Evolutionary conservation across 2,329 filamentous ascomycete genomes (phyloP), one percentile per base, ranked within the genome.

Genomic region (Penicillium sp.): DNA sequence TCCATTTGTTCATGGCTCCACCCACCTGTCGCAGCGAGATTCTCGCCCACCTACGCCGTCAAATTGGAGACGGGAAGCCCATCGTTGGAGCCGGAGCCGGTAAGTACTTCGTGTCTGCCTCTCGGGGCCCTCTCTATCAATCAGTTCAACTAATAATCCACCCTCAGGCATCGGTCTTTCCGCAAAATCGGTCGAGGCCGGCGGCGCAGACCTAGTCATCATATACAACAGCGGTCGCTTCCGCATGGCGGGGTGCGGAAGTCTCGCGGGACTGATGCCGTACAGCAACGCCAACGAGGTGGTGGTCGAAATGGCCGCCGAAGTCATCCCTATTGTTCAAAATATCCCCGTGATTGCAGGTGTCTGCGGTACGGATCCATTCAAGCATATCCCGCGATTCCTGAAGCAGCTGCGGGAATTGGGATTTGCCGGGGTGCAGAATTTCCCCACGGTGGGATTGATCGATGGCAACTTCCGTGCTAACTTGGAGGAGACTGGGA

Each of bases 211-310:
- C 64, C 75, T 90, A 40, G 88, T 90, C 66, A 84, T 89, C 59
- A 81, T 89, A 63, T 89, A 89, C 77, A 89, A 89, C 71, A 86
- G 83, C 37, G 87, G 87, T 0, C 81, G 87, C 4, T 90, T 87
- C 68, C 83, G 87, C 10, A 90, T 90, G 88, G 87, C 86, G 0
- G 87, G 88, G 0, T 78, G 84, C 40, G 87, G 87, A 0, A 89
- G 85, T 0, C 72, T 89, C 11, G 86, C 87, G 0, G 87, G 87
- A 0, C 72, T 89, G 48, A 88, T 89, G 85, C 86, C 87, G 0
- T 89, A 88, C 66, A 84, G 85, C 4, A 86, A 89, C 66, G 86
- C 87, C 5, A 89, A 89, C 64, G 82, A 86, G 58, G 81, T 89
- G 2, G 86, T 89, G 0, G 73, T 89, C 1, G 85, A 88, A 34